Percentiles rank a stretch among this genome's conserved stretches.
phyloP scores from a whole-genome alignment of 768 basidiomycete genomes.

The Rhodotorula diobovata region DNA sequence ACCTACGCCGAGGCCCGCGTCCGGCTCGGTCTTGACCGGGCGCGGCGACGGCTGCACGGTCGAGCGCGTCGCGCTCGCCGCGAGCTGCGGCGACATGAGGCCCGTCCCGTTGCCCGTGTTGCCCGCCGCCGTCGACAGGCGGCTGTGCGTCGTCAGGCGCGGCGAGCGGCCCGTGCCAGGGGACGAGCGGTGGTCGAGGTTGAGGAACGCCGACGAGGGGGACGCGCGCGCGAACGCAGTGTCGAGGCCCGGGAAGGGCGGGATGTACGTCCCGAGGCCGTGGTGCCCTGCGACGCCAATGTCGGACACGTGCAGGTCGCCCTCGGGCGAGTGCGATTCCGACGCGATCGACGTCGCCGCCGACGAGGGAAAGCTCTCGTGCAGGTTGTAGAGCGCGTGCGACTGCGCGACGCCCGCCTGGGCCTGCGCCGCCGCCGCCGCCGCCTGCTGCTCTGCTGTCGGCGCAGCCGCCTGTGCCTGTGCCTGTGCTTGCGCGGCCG shows the following conservation, averaged over 20 bases:
- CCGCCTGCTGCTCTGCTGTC: not conserved
- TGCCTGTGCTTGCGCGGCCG: too few species aligned
- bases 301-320: not conserved
- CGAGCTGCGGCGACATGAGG: not conserved
- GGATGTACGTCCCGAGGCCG: not conserved
- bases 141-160: not conserved
- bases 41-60: conserved; percentile 46
- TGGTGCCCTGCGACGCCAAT: not conserved
- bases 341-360: not conserved
- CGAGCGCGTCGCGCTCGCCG: conserved; percentile 8
- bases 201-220: conserved; percentile 11
- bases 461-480: not conserved
- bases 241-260: conserved; percentile 5
- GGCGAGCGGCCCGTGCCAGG: not conserved
- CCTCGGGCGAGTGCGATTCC: conserved; percentile 2
- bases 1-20: too few species aligned
- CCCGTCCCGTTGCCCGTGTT: too few species aligned
- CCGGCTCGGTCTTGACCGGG: too few species aligned
- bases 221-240: conserved; percentile 7
- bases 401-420: not conserved
- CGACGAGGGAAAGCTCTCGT: not conserved
- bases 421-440: not conserved
- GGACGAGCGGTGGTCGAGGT: conserved; percentile 6
- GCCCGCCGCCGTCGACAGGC: not conserved
- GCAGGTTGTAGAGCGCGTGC: conserved; percentile 8